Evolutionary conservation across 768 basidiomycete genomes (phyloP), one percentile per base, ranked within the genome.

Genomic region (Fibroporia radiculosa): DNA sequence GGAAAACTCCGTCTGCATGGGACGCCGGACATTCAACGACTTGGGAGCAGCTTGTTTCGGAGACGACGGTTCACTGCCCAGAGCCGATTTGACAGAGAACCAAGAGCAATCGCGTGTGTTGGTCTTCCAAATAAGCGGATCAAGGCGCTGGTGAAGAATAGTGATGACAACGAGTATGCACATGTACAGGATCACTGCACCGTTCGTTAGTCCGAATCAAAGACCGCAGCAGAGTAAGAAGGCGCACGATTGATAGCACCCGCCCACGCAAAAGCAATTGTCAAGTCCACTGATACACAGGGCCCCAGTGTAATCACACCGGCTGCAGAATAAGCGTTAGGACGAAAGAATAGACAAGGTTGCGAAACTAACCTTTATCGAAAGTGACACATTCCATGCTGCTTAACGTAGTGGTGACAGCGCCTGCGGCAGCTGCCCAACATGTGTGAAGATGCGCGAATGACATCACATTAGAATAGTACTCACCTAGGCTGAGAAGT

Each of bases 151-250:
- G 48, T 68, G 66, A 14, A 71, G 62, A 35, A 75, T 51, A 35
- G 70, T 64, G 8, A 69, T 61, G n/a, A 70, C 56, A 18, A 73
- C 56, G 43, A 84, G 60, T 11, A 69, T 54, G n/a, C 67, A 54
- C 41, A 82, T 64, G 58, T 85, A 85, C n/a, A 64, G 47, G 36
- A 84, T 56, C 41, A 84, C 83, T 86, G 29, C 10, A 37, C 42
- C 33, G 47, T 19, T 37, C 2, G 42, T 44, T 13, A 41, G 28
- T 37, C 35, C 13, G 34, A 8, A 6, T 35, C 34, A 22, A 12
- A 29, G 41, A n/a, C 7, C 3, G 12, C 25, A 40, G 46, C 35
- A 25, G 4, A 11, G 7, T 6, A 25, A 8, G 11, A n/a, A 3
- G 13, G 45, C 52, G 35, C 27, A 56, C 52, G 24, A 16, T 48